A percentile compares a stretch with the other conserved stretches of the same genome.
Conservation (phyloP, 495 filamentous ascomycete species). For the Aspergillus indologenus region DNA sequence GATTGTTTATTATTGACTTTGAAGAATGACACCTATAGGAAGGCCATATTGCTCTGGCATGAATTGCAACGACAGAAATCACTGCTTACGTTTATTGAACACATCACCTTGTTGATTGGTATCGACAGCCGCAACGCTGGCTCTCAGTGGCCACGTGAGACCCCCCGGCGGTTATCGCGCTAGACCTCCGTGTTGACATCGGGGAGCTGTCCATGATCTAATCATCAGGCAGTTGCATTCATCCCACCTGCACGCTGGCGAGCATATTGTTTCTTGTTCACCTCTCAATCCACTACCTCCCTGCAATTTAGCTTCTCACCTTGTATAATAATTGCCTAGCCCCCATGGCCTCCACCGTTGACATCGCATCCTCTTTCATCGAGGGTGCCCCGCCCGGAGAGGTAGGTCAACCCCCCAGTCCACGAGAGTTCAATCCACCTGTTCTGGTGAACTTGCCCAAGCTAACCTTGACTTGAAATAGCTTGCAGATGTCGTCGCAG, state of each 20-base stretch:
- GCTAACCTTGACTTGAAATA: slow-evolving; percentile 29
- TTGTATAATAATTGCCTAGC: not conserved
- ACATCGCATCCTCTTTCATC: slow-evolving; percentile 81
- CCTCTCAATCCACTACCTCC: not conserved
- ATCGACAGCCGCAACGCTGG: not conserved
- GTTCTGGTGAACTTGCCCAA: not conserved
- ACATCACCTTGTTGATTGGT: no score
- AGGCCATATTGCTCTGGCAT: no score
- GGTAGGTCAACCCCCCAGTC: slow-evolving; percentile 54
- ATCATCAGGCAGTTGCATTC: slow-evolving; percentile 6
- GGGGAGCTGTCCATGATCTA: slow-evolving; percentile 11
- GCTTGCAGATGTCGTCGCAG: slow-evolving; percentile 87
- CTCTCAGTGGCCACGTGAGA: slow-evolving; percentile 9
- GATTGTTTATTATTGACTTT: not conserved
- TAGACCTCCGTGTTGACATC: slow-evolving; percentile 23
- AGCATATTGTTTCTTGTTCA: not conserved
- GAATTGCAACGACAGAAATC: no score
- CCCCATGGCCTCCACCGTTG: slow-evolving; percentile 47
- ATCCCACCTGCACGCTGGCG: not conserved
- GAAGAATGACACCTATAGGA: no score
- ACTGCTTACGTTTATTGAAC: no score
- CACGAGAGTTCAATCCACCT: not conserved
- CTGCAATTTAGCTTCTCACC: not conserved
- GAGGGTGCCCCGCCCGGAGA: slow-evolving; percentile 95
- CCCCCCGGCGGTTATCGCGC: slow-evolving; percentile 22